Conservation (phyloP, 2,329 filamentous ascomycete species). For the Didymella sp. region DNA sequence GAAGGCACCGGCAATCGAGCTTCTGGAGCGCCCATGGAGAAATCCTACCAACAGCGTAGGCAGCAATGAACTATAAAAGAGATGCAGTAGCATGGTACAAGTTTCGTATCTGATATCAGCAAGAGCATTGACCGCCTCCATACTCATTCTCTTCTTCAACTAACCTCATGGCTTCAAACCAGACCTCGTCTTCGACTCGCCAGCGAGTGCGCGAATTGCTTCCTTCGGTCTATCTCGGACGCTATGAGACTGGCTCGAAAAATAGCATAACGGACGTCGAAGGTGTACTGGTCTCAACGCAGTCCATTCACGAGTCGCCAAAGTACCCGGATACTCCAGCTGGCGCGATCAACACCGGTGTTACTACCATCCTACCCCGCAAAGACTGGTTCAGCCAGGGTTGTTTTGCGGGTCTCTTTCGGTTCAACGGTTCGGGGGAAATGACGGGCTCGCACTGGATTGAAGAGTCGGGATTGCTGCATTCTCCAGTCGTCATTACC, state of each 20-base stretch:
- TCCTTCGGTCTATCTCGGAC: conserved; percentile 47
- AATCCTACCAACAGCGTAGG: neutral
- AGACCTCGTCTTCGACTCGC: conserved; percentile 23
- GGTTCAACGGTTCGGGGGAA: conserved; percentile 70
- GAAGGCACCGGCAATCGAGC: neutral
- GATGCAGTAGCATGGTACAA: neutral
- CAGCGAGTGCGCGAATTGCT: conserved; percentile 51
- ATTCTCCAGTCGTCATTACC: conserved; percentile 67
- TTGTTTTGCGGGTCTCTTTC: conserved; percentile 58
- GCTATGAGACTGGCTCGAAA: conserved; percentile 49
- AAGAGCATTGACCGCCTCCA: neutral
- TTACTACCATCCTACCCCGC: conserved; percentile 55
- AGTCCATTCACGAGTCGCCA: conserved; percentile 47
- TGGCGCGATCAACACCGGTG: conserved; percentile 51
- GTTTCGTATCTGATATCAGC: neutral
- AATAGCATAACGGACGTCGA: conserved; percentile 56
- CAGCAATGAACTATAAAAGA: neutral
- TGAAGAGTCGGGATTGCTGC: conserved; percentile 65
- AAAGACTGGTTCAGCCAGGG: conserved; percentile 52
- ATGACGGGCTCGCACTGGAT: conserved; percentile 69
- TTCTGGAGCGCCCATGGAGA: neutral
- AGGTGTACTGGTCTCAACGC: conserved; percentile 53
- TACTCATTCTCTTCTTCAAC: neutral
- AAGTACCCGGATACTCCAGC: conserved; percentile 36
- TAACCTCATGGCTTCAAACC: conserved; percentile 19